Evolutionary conservation across 2,329 filamentous ascomycete genomes (phyloP).

Genomic region (Nemania sp.): DNA sequence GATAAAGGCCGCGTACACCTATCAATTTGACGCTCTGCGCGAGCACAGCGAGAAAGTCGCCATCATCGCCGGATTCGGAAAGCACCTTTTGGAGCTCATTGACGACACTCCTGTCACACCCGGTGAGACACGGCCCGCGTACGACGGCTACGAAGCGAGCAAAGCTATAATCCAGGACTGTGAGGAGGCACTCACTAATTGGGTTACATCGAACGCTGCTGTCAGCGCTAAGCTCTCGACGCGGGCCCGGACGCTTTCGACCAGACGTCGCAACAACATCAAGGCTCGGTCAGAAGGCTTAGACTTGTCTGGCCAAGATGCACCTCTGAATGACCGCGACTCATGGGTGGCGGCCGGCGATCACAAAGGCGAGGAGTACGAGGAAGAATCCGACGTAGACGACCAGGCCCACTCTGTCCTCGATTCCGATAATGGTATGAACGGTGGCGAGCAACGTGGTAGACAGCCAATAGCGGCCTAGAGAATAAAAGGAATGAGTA

Average conservation of each 20-base stretch:
- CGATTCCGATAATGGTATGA: conserved; percentile 65
- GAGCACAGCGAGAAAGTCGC: conserved; percentile 99
- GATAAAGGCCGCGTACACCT: conserved; percentile 97
- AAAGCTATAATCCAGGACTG: conserved; percentile 99
- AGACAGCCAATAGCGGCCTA: conserved; percentile 39
- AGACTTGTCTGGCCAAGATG: conserved; percentile 86
- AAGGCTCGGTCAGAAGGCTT: conserved; percentile 75
- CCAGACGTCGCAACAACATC: conserved; percentile 81
- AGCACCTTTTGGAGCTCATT: conserved; percentile 96
- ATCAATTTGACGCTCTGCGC: conserved; percentile 96
- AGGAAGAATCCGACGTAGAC: conserved; percentile 74
- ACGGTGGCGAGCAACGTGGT: conserved; percentile 62
- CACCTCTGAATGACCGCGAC: conserved; percentile 80
- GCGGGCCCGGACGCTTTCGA: conserved; percentile 87
- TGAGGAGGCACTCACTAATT: conserved; percentile 96
- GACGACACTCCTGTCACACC: conserved; percentile 98
- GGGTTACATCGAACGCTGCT: conserved; percentile 90
- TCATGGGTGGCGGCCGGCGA: conserved; percentile 83
- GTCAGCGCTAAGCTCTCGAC: conserved; percentile 89
- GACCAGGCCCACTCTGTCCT: conserved; percentile 67
- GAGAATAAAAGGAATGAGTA: neutral
- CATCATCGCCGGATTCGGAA: conserved; percentile 97
- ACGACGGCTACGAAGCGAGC: conserved; percentile 97
- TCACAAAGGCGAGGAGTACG: conserved; percentile 69
- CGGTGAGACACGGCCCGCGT: conserved; percentile 93